A percentile compares a stretch with the other conserved stretches of the same genome.
phyloP scores from a whole-genome alignment of 345 rosid species.

The Moricandia moricandioides region DNA sequence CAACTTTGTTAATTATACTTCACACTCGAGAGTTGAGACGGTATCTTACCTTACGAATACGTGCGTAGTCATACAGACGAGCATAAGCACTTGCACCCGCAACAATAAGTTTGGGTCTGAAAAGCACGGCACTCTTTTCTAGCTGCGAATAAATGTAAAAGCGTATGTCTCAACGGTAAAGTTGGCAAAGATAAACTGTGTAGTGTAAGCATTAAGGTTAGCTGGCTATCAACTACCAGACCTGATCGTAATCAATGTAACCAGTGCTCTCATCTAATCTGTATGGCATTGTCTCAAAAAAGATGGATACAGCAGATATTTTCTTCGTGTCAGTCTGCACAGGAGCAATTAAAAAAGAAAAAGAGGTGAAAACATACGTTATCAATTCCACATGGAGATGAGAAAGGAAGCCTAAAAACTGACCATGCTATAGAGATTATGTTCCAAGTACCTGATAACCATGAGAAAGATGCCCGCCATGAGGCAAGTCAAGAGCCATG shows the following conservation, averaged over 20 bases:
- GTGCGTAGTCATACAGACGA: conserved; percentile 90
- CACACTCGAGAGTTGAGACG: conserved; percentile 12
- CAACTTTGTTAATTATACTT: not conserved
- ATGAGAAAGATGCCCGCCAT: conserved; percentile 99
- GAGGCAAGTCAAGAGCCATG: conserved; percentile 97
- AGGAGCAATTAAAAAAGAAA: not conserved
- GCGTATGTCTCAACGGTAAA: not conserved
- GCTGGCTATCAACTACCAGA: conserved; percentile 22
- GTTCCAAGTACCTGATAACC: conserved; percentile 75
- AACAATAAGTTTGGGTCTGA: conserved; percentile 91
- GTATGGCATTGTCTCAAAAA: conserved; percentile 97
- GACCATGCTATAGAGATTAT: not conserved
- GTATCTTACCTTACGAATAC: conserved; percentile 68
- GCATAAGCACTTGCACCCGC: conserved; percentile 99
- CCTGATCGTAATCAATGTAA: conserved; percentile 94
- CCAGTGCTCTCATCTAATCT: conserved; percentile 89
- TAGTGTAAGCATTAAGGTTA: not conserved
- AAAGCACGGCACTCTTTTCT: conserved; percentile 79
- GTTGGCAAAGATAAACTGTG: not conserved
- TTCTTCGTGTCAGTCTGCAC: conserved; percentile 90
- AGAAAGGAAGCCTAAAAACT: not conserved
- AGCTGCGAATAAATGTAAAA: conserved; percentile 48
- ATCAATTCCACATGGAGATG: not conserved
- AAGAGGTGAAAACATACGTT: not conserved
- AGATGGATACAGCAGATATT: conserved; percentile 93